A percentile compares a stretch with the other conserved stretches of the same genome.
Evolutionary conservation across 148 eudicot genomes (phyloP).

Genomic region (Mesembryanthemum crystallinum): DNA sequence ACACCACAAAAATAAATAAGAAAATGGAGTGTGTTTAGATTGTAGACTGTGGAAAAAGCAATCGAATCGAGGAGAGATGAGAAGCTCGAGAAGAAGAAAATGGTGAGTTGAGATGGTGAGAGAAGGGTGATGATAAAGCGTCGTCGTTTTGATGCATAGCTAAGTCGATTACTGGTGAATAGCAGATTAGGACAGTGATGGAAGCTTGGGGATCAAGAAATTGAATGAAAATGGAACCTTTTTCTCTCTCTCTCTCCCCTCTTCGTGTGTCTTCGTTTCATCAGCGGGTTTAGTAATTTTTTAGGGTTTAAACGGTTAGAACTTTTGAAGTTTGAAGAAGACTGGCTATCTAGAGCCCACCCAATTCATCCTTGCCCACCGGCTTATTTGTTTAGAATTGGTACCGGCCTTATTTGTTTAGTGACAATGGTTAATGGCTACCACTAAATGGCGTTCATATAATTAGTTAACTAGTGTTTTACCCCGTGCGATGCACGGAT

Average conservation of each 20-base stretch:
- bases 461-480: too few species aligned
- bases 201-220: constrained; percentile 37
- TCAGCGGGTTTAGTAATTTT: neutral
- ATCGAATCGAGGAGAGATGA: too few species aligned
- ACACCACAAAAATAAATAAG: neutral
- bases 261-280: neutral
- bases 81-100: neutral
- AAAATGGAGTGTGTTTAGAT: too few species aligned
- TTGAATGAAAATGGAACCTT: neutral
- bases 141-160: constrained; percentile 4
- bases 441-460: too few species aligned
- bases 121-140: neutral
- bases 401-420: neutral
- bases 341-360: neutral
- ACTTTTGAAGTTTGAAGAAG: neutral
- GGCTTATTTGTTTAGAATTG: too few species aligned
- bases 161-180: neutral
- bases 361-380: neutral
- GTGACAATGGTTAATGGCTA: too few species aligned
- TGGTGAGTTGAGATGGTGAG: neutral
- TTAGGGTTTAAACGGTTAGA: constrained; percentile 2
- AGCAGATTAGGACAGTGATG: too few species aligned
- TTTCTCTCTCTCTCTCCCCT: neutral
- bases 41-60: too few species aligned
- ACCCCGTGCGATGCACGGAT: too few species aligned